A percentile compares a stretch with the other conserved stretches of the same genome.
Evolutionary conservation across 2,329 filamentous ascomycete genomes (phyloP).

Genomic region (Delphinella strobiligena): DNA sequence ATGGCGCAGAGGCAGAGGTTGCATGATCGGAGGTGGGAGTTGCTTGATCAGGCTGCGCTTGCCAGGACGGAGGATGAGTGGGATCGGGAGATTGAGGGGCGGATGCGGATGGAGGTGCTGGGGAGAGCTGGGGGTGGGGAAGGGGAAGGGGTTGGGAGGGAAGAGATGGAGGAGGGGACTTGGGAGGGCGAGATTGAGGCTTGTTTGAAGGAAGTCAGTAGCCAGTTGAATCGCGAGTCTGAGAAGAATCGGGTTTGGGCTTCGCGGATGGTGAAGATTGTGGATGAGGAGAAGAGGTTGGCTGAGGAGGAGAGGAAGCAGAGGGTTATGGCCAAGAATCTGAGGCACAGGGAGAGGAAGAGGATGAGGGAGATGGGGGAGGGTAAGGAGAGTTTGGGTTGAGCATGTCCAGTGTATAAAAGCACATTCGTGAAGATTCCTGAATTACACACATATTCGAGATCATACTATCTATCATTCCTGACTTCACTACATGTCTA

Average conservation of each 20-base stretch:
- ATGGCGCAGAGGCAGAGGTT: slow-evolving; percentile 32
- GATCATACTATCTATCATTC: too few relatives aligned
- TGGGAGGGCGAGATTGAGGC: slow-evolving; percentile 21
- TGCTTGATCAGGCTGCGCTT: slow-evolving; percentile 22
- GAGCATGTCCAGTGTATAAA: neutral
- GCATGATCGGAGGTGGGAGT: slow-evolving; percentile 24
- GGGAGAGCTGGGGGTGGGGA: slow-evolving; percentile 8
- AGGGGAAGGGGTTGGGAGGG: slow-evolving; percentile 2
- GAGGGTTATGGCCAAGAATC: slow-evolving; percentile 9
- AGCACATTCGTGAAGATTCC: neutral
- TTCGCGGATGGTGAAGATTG: slow-evolving; percentile 32
- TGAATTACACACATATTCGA: too few relatives aligned
- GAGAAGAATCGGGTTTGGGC: slow-evolving; percentile 22
- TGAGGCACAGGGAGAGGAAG: slow-evolving; percentile 8
- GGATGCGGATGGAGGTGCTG: slow-evolving; percentile 4
- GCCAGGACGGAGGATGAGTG: slow-evolving; percentile 36
- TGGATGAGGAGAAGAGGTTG: slow-evolving; percentile 35
- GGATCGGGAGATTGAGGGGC: too few relatives aligned
- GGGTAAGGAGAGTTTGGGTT: neutral
- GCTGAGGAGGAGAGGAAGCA: slow-evolving; percentile 25
- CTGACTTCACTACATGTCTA: too few relatives aligned
- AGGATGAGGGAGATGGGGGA: slow-evolving; percentile 2
- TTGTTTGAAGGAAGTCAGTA: slow-evolving; percentile 9
- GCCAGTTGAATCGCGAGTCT: slow-evolving; percentile 6
- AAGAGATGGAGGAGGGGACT: slow-evolving; percentile 11